Evolutionary conservation across 140 eudicot species (phyloP), one percentile per base, ranked within the genome.

Genomic region (Bidens hawaiensis): DNA sequence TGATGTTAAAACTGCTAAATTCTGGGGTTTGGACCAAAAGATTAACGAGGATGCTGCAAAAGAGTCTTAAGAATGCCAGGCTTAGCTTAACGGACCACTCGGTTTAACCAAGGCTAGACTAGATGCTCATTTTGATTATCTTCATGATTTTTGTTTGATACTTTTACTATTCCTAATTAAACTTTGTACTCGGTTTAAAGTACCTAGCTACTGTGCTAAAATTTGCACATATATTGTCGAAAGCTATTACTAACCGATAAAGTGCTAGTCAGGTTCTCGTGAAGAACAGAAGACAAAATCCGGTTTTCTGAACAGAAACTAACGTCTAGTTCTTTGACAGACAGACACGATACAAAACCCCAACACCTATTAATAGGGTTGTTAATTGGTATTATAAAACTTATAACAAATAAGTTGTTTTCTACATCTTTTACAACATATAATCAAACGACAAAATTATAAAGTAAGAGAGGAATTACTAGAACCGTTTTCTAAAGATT

Each of bases 401-500:
- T 56, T 33, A 48, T 7, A 15, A 46, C 71, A 58, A 3, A 46
- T 24, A 47, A 57, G 41, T 38, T 73, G 25, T 15, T 56, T 34
- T 66, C 73, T 58, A 65, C 73, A 73, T 58, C 60, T 8, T 55
- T 36, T 65, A 36, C 38, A 66, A 3, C 55, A 67, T 74, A 58
- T 27, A 16, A 49, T 38, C 50, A 50, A 38, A 49, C 38, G 13
- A n/a, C 16, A 46, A 59, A 67, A 60, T 6, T 4, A 48, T 30
- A 58, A 53, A 46, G 28, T 13, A 65, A 65, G 65, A 45, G 36
- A 68, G 36, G 64, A 61, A 81, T 79, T 77, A 93, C 13, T 77
- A 34, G 36, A 93, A 81, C 66, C 88, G 80, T 23, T 90, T 85
- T 66, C 78, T 87, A 69, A 93, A 82, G 72, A 70, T 88, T 30